These are phyloP conservation scores for Gracilaria domingensis DNA, from an alignment of 23 red algal species.

Conservation along the genomic window DNA sequence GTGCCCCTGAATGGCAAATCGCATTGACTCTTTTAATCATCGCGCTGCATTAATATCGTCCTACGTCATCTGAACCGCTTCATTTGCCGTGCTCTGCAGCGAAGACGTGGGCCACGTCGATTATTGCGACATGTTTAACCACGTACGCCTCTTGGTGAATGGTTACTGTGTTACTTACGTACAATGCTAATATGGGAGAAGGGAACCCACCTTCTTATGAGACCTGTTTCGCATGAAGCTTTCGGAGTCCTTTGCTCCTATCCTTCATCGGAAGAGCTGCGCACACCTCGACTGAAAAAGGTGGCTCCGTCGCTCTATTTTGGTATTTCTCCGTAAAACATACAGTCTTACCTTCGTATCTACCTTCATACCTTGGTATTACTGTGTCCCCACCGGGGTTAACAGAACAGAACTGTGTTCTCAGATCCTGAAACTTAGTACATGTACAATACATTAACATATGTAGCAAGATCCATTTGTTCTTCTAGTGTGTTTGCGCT, in stretches of 20 bases:
- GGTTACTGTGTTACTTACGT: not conserved
- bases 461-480: not conserved
- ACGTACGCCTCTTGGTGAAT: not conserved
- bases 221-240: not conserved
- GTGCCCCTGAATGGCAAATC: constrained; percentile 26
- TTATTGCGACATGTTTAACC: not conserved
- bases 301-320: not conserved
- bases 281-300: not conserved
- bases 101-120: not conserved
- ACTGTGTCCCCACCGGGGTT: not conserved
- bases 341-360: not conserved
- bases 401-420: not conserved
- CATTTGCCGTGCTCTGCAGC: not conserved
- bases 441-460: not conserved
- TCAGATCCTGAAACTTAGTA: not conserved
- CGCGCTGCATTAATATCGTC: not conserved
- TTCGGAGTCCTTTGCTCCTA: not conserved
- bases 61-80: not conserved
- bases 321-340: not conserved
- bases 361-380: too few relatives aligned
- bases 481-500: not conserved
- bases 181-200: not conserved
- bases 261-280: too few relatives aligned
- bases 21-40: not conserved
- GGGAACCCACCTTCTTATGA: not conserved